Conservation (phyloP, 352 stramenopile species). For the Phytophthora pisi region DNA sequence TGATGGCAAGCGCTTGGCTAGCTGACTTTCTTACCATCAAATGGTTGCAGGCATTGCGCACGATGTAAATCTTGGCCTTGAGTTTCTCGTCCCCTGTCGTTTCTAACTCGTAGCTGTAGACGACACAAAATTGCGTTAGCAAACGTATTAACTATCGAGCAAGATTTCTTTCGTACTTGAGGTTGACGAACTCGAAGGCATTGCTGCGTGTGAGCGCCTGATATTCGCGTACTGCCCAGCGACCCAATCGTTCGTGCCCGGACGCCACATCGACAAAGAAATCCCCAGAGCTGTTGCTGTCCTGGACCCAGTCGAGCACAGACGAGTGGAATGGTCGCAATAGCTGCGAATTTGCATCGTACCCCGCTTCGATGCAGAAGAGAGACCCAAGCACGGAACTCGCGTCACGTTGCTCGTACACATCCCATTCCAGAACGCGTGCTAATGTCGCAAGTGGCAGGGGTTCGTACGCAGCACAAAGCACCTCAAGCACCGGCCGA, state of each 20-base stretch:
- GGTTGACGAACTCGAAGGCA: constrained; percentile 64
- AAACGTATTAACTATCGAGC: too few species aligned
- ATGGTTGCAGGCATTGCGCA: constrained; percentile 76
- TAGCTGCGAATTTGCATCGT: constrained; percentile 21
- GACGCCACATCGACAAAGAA: constrained; percentile 62
- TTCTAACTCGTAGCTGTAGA: constrained; percentile 65
- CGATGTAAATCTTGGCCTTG: constrained; percentile 70
- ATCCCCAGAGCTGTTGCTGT: constrained; percentile 46
- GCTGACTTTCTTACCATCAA: constrained; percentile 51
- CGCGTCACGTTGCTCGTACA: constrained; percentile 70
- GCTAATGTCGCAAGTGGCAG: constrained; percentile 49
- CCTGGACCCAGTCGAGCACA: constrained; percentile 74
- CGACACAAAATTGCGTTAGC: constrained; percentile 10
- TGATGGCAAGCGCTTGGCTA: not conserved
- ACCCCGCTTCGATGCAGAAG: constrained; percentile 56
- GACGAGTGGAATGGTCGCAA: constrained; percentile 78
- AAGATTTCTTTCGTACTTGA: constrained; percentile 53
- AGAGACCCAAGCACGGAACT: constrained; percentile 56
- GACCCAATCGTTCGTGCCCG: constrained; percentile 64
- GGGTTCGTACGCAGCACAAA: constrained; percentile 73
- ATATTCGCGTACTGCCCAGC: constrained; percentile 68
- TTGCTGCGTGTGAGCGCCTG: constrained; percentile 49
- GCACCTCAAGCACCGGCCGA: constrained; percentile 68
- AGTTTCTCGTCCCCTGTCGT: constrained; percentile 29
- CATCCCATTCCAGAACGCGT: constrained; percentile 58